Base-by-base conservation (phyloP, 495 filamentous ascomycete genomes). In the Lophium mytilinum region DNA sequence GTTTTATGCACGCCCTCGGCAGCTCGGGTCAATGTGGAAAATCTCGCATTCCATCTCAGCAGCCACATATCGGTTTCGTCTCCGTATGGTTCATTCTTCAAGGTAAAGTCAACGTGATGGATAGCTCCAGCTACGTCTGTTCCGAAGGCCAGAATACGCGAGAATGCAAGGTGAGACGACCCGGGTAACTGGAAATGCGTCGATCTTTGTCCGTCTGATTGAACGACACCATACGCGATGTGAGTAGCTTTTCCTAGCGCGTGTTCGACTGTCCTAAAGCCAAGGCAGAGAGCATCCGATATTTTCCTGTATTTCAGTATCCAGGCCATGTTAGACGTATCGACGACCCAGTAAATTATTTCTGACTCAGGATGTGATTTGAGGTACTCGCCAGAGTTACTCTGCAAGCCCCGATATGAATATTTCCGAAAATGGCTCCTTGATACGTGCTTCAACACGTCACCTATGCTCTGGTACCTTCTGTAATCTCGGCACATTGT, bases 351-450 rank as follows among this genome's bases (percentile, higher is more conserved):
- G 19, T 18, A 46, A 9, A 7, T 18, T 8, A 46, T 11, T 8
- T 46, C 42, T 46, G 42, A 18, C 7, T 46, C 42, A 9, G 15
- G 9, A 39, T 39, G 37, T 9, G n/a, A 8, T 9, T 8, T 39
- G 8, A 9, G 8, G n/a, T 39, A 8, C 8, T 8, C 9, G n/a
- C n/a, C n/a, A 8, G 37, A 9, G 37, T 39, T 39, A n/a, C n/a
- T 39, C 42, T 11, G 9, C n/a, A n/a, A n/a, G n/a, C n/a, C n/a
- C n/a, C n/a, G n/a, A n/a, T n/a, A n/a, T n/a, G n/a, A n/a, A n/a
- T n/a, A n/a, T 46, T 46, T 46, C 42, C 42, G 42, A 46, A 46
- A 46, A 46, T 46, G 42, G 11, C 42, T 46, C 19, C 19, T 46
- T 18, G 8, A 6, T 11, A 46, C 6, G 19, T 46, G 42, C 6